phyloP scores from a whole-genome alignment of 352 stramenopile genomes.

The Pythium phragmiticola region DNA sequence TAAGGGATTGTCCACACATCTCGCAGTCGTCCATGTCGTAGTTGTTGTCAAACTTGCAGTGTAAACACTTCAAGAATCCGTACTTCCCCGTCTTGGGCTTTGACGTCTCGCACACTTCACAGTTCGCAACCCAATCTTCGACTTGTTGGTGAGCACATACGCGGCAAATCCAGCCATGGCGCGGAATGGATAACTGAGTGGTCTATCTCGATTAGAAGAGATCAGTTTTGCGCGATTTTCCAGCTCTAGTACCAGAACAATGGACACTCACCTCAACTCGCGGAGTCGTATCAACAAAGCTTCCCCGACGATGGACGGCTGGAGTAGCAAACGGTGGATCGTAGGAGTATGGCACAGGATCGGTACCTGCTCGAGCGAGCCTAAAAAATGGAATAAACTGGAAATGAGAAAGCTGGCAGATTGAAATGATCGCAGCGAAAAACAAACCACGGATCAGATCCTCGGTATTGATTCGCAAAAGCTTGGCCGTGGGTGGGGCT shows the following conservation, averaged over 20 bases:
- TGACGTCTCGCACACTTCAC: constrained; percentile 69
- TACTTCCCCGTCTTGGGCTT: constrained; percentile 49
- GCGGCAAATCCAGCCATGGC: constrained; percentile 62
- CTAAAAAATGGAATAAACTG: neutral
- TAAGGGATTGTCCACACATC: constrained; percentile 54
- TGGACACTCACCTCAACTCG: constrained; percentile 26
- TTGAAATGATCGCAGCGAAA: neutral
- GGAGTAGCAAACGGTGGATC: constrained; percentile 38
- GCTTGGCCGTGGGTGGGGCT: constrained; percentile 18
- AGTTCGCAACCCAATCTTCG: constrained; percentile 66
- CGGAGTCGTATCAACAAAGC: constrained; percentile 35
- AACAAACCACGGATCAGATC: constrained; percentile 13
- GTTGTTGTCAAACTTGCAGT: constrained; percentile 81
- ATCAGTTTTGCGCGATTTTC: neutral
- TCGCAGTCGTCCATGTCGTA: constrained; percentile 68
- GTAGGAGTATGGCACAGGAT: constrained; percentile 3
- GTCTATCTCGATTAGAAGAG: neutral
- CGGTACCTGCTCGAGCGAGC: neutral
- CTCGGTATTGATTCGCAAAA: neutral
- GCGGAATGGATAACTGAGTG: constrained; percentile 24
- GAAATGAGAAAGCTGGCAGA: neutral
- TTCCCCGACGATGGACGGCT: constrained; percentile 24
- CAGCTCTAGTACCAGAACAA: neutral
- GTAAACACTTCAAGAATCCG: constrained; percentile 55
- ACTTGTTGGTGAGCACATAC: constrained; percentile 70